A percentile compares a stretch with the other conserved stretches of the same genome.
Conservation (phyloP, 805 yeast species). For the Kodamaea lidongshanica region DNA sequence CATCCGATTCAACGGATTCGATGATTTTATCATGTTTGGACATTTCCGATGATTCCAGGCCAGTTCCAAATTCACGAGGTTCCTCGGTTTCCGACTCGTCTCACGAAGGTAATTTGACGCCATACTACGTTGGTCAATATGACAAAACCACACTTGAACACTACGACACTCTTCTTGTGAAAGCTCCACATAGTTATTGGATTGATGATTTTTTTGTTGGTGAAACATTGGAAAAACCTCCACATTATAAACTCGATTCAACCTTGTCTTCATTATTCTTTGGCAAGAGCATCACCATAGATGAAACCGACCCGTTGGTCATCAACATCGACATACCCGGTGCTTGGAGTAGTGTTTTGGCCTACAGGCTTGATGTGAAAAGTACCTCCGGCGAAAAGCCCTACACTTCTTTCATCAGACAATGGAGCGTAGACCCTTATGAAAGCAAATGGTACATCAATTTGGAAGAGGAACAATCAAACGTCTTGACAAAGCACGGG, state of each 20-base stretch:
- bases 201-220: slow-evolving; percentile 31
- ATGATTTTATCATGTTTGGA: slow-evolving; percentile 49
- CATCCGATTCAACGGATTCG: too few species aligned
- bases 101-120: slow-evolving; percentile 40
- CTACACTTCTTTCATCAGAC: slow-evolving; percentile 64
- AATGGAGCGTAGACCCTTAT: slow-evolving; percentile 54
- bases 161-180: slow-evolving; percentile 48
- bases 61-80: slow-evolving; percentile 49
- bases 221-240: slow-evolving; percentile 23
- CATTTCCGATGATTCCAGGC: slow-evolving; percentile 26
- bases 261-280: slow-evolving; percentile 34
- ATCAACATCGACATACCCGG: slow-evolving; percentile 47
- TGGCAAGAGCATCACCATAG: slow-evolving; percentile 39
- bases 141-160: slow-evolving; percentile 31
- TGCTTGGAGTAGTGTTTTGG: slow-evolving; percentile 57
- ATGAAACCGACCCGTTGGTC: slow-evolving; percentile 39
- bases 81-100: slow-evolving; percentile 47
- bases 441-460: slow-evolving; percentile 80
- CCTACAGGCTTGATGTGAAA: slow-evolving; percentile 37
- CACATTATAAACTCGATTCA: slow-evolving; percentile 18
- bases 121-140: slow-evolving; percentile 46
- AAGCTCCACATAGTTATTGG: slow-evolving; percentile 21
- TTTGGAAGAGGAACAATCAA: slow-evolving; percentile 27
- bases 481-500: slow-evolving; percentile 46
- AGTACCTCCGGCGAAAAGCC: slow-evolving; percentile 4